These are phyloP conservation scores for Phialocephala subalpina DNA, from an alignment of 2,329 filamentous ascomycete species.

Conservation along the genomic window DNA sequence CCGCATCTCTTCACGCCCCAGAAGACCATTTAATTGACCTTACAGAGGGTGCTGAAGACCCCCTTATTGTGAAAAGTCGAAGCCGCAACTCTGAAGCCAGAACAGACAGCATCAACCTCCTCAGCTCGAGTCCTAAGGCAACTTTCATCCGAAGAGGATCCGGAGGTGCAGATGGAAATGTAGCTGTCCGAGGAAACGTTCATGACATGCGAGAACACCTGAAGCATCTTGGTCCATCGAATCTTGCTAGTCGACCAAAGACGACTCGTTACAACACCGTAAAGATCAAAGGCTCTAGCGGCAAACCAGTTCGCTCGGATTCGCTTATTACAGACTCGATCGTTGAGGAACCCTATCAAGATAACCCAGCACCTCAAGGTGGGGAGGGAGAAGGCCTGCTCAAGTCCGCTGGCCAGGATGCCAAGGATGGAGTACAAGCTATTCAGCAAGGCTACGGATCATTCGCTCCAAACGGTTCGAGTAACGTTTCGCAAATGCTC, in stretches of 20 bases:
- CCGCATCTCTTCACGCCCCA: conserved; percentile 41
- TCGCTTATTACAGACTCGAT: conserved; percentile 47
- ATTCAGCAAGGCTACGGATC: conserved; percentile 63
- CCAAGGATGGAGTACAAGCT: conserved; percentile 72
- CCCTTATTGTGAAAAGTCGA: conserved; percentile 10
- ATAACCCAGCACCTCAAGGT: conserved; percentile 52
- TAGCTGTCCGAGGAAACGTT: conserved; percentile 65
- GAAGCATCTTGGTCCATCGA: conserved; percentile 72
- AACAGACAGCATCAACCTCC: conserved; percentile 29
- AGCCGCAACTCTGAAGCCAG: not conserved
- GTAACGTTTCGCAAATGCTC: conserved; percentile 18
- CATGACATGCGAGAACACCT: conserved; percentile 70
- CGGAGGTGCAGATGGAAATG: conserved; percentile 60
- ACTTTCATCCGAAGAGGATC: conserved; percentile 68
- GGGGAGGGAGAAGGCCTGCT: conserved; percentile 63
- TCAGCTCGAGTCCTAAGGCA: conserved; percentile 48
- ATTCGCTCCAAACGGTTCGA: conserved; percentile 36
- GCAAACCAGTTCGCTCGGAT: conserved; percentile 23
- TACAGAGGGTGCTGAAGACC: conserved; percentile 52
- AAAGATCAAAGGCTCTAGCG: conserved; percentile 64
- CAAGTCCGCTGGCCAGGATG: conserved; percentile 60
- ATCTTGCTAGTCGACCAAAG: conserved; percentile 70
- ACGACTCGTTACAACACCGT: conserved; percentile 68
- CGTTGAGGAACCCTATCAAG: conserved; percentile 50
- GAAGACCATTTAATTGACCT: conserved; percentile 53